phyloP scores from a whole-genome alignment of 192 early-diverging fungal species.

The Lobosporangium transversale region DNA sequence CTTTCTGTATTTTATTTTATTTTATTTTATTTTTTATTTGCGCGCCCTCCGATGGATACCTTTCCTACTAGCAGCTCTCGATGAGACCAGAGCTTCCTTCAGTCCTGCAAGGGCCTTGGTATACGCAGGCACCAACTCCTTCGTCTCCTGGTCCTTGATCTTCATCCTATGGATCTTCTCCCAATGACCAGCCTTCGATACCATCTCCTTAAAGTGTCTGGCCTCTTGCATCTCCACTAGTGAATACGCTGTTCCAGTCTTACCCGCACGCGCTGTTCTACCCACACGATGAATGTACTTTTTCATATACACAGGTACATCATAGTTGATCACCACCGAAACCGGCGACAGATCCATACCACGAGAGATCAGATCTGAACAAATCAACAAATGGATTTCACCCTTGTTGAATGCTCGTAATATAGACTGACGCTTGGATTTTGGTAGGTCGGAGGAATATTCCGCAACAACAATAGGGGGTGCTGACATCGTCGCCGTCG shows the following conservation, averaged over 20 bases:
- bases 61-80: slow-evolving; percentile 11
- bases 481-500: not conserved
- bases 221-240: slow-evolving; percentile 76
- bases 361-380: slow-evolving; percentile 89
- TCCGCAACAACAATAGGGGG: slow-evolving; percentile 64
- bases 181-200: slow-evolving; percentile 69
- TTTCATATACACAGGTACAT: slow-evolving; percentile 82
- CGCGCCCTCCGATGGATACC: not conserved
- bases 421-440: slow-evolving; percentile 67
- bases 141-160: slow-evolving; percentile 56
- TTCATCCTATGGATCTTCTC: slow-evolving; percentile 63
- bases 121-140: slow-evolving; percentile 47
- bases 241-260: slow-evolving; percentile 81
- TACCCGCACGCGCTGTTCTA: slow-evolving; percentile 89
- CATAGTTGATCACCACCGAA: slow-evolving; percentile 85
- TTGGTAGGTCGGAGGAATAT: slow-evolving; percentile 78
- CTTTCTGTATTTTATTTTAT: no score
- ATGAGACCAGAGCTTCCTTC: slow-evolving; percentile 23
- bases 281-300: slow-evolving; percentile 95
- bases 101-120: slow-evolving; percentile 48
- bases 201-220: slow-evolving; percentile 78
- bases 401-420: slow-evolving; percentile 75
- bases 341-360: slow-evolving; percentile 90
- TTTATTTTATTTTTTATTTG: no score
- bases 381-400: slow-evolving; percentile 77